A percentile compares a stretch with the other conserved stretches of the same genome.
Evolutionary conservation across 169 alveolate genomes (phyloP).

Genomic region (Neospora caninum): DNA sequence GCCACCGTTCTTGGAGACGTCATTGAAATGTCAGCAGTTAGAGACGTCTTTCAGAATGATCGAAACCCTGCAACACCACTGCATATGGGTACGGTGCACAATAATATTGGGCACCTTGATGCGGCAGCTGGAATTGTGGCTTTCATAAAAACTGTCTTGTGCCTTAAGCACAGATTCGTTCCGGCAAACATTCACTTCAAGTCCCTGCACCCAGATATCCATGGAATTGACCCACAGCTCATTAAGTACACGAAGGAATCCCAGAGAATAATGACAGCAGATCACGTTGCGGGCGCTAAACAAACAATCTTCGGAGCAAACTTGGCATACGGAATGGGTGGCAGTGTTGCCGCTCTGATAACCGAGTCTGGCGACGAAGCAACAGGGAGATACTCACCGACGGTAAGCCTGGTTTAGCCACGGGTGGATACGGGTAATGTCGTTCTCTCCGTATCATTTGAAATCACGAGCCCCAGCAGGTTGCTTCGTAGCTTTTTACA

Average conservation of each 20-base stretch:
- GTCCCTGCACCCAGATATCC: slow-evolving; percentile 77
- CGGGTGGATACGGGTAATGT: neutral
- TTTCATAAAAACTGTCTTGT: slow-evolving; percentile 70
- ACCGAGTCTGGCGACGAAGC: slow-evolving; percentile 64
- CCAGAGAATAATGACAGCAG: slow-evolving; percentile 1
- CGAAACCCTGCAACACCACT: slow-evolving; percentile 60
- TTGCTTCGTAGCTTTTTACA: no score
- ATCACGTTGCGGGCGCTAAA: neutral
- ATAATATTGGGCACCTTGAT: slow-evolving; percentile 78
- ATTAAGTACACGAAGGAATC: slow-evolving; percentile 53
- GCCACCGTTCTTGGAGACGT: slow-evolving; percentile 84
- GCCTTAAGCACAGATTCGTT: slow-evolving; percentile 69
- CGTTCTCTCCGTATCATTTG: neutral
- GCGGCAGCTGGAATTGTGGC: slow-evolving; percentile 81
- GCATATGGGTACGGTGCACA: slow-evolving; percentile 71
- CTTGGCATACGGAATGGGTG: slow-evolving; percentile 66
- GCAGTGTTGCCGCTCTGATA: slow-evolving; percentile 59
- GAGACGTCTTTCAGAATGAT: slow-evolving; percentile 49
- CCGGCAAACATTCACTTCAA: slow-evolving; percentile 79
- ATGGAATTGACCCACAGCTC: slow-evolving; percentile 29
- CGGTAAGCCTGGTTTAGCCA: neutral
- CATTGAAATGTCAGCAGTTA: slow-evolving; percentile 77
- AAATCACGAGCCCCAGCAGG: no score
- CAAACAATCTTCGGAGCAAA: slow-evolving; percentile 52
- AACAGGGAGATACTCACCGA: neutral